Base-by-base conservation (phyloP, 176 grass and related monocot species). In the Triticum dicoccoides region DNA sequence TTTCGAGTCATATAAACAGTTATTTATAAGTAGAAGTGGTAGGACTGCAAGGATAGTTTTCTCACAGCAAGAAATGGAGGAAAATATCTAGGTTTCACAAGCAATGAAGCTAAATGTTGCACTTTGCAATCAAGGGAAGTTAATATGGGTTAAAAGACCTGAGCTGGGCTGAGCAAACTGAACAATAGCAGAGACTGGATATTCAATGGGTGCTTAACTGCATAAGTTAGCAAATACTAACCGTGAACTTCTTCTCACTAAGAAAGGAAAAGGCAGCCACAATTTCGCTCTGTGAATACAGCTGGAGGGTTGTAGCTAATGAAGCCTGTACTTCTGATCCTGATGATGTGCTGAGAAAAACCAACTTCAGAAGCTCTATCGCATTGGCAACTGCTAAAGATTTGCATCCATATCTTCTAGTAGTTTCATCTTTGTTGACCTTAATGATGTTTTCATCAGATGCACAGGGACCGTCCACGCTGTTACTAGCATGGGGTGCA, bases 211-310 rank as follows among this genome's bases (percentile, higher is more conserved):
- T 75, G 86, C 73, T 52, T 76, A 76, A 76, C 24, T 76, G 42
- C 66, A 82, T 54, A 81, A 70, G 37, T 66, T 88, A 51, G 37
- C 7, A 87, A 83, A 81, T 76, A 90, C 91, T 80, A 79, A 96
- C 96, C 86, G 88, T 87, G 82, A 94, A 92, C 56, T 92, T 91
- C 64, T 87, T 98, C 79, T 98, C 93, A 76, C 76, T 95, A 56
- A 98, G 96, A 88, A 88, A 91, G 44, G 88, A 92, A 89, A 92
- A 95, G 62, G 96, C 96, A 68, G 90, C 84, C 87, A 92, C 92
- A 76, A 98, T 92, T 77, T 98, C 96, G 30, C 82, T 88, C 81
- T 98, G 92, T 14, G 93, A 90, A 77, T 98, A 98, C 39, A 88
- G 79, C 79, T 91, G 88, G n/a, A 98, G 88, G 32, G 91, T 96